Evolutionary conservation across 129 eudicot species (phyloP).

Genomic region (Flaveria linearis): DNA sequence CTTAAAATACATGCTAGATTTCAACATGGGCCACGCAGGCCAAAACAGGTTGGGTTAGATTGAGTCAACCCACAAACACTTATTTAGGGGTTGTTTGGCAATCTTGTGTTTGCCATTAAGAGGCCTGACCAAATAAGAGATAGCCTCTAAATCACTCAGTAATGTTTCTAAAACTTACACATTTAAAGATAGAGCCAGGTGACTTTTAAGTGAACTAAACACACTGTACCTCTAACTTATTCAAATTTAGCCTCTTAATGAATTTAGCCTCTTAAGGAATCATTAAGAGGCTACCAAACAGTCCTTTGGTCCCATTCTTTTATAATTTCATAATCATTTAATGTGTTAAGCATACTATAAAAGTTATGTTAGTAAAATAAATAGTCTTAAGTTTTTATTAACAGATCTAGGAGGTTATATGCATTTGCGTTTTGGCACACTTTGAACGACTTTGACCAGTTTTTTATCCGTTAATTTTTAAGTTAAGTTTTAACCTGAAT

Average conservation of each 20-base stretch:
- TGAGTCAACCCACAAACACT: not conserved
- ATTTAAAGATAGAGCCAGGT: no score
- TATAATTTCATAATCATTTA: not conserved
- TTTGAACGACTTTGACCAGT: not conserved
- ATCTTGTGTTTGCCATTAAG: no score
- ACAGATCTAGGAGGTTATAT: not conserved
- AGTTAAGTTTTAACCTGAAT: not conserved
- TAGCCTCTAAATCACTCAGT: no score
- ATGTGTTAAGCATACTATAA: not conserved
- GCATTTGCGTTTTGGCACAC: not conserved
- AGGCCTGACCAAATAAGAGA: no score
- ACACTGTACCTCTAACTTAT: no score
- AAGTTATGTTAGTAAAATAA: not conserved
- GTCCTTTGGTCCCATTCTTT: not conserved
- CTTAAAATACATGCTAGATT: not conserved
- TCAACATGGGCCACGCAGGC: not conserved
- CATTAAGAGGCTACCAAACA: no score
- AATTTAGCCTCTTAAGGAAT: no score
- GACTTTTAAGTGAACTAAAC: no score
- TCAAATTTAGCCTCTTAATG: no score
- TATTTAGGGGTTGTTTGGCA: no score
- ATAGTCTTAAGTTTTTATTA: not conserved
- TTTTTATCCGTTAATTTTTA: not conserved
- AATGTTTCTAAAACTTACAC: no score
- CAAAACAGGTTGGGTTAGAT: not conserved